Conservation (phyloP, 768 basidiomycete species). For the Agaricus blazei region DNA sequence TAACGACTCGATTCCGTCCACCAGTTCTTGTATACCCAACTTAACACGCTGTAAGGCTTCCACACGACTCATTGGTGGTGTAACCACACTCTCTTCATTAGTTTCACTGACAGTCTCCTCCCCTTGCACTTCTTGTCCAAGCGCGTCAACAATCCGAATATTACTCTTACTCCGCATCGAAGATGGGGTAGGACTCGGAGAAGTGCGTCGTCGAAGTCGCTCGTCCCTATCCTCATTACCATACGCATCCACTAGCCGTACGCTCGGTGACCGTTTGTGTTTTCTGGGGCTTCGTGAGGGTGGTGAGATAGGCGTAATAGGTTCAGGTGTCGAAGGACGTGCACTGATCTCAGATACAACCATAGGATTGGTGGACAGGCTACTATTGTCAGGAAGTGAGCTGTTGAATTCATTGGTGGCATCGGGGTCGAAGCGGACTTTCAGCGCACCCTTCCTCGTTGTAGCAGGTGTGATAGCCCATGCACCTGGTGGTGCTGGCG, state of each 20-base stretch:
- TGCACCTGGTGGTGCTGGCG: constrained; percentile 66
- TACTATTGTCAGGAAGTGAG: background rate
- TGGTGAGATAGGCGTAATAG: constrained; percentile 8
- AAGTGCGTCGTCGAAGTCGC: background rate
- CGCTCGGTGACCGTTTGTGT: constrained; percentile 30
- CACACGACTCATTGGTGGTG: constrained; percentile 27
- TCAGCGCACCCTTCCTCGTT: constrained; percentile 51
- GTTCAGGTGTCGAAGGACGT: constrained; percentile 16
- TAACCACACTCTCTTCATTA: constrained; percentile 16
- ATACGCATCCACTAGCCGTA: constrained; percentile 70
- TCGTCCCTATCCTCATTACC: constrained; percentile 40
- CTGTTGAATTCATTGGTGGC: constrained; percentile 16
- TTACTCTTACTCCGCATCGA: constrained; percentile 29
- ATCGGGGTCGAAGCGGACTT: constrained; percentile 67
- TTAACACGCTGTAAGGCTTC: constrained; percentile 57
- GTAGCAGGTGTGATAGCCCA: constrained; percentile 56
- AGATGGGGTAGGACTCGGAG: constrained; percentile 9
- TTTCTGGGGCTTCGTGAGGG: constrained; percentile 28
- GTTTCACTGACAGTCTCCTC: constrained; percentile 15
- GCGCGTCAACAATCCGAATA: constrained; percentile 63
- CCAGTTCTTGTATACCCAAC: constrained; percentile 52
- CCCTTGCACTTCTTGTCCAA: constrained; percentile 55
- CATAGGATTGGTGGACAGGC: constrained; percentile 11
- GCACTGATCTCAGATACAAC: constrained; percentile 14
- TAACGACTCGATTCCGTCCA: constrained; percentile 47